Evolutionary conservation across 176 grass and related monocot genomes (phyloP).

Genomic region (Zoysia japonica): DNA sequence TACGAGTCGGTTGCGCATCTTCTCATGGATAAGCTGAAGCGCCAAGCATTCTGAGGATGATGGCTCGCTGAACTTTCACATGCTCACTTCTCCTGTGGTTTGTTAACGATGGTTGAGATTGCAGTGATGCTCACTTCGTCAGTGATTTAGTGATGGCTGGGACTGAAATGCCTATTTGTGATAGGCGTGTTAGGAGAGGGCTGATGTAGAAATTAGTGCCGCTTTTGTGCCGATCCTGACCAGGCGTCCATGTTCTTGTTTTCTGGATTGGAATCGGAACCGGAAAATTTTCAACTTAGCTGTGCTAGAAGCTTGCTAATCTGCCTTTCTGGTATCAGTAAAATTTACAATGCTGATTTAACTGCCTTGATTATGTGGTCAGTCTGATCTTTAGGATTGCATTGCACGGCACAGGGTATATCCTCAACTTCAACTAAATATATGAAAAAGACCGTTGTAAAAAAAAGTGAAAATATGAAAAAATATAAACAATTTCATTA

Average conservation of each 20-base stretch:
- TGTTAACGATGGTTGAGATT: slow-evolving; percentile 5
- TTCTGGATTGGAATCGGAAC: background rate
- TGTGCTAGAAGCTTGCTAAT: background rate
- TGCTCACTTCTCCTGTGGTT: slow-evolving; percentile 33
- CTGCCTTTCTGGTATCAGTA: background rate
- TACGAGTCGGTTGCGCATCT: slow-evolving; percentile 81
- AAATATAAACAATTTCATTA: background rate
- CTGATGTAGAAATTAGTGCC: background rate
- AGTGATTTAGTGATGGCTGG: background rate
- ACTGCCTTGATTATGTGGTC: background rate
- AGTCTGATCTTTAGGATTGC: background rate
- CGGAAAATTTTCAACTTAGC: background rate
- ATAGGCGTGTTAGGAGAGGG: background rate
- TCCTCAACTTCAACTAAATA: background rate
- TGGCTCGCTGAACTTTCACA: background rate
- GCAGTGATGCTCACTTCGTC: background rate
- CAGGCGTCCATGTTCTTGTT: background rate
- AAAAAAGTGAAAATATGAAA: background rate
- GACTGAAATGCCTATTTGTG: background rate
- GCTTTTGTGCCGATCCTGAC: background rate
- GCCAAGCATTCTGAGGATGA: slow-evolving; percentile 27
- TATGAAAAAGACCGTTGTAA: background rate
- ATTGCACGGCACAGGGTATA: background rate
- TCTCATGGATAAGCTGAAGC: slow-evolving; percentile 81
- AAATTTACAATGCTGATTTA: background rate